phyloP scores from a whole-genome alignment of 305 asterid species.

The Andrographis paniculata region DNA sequence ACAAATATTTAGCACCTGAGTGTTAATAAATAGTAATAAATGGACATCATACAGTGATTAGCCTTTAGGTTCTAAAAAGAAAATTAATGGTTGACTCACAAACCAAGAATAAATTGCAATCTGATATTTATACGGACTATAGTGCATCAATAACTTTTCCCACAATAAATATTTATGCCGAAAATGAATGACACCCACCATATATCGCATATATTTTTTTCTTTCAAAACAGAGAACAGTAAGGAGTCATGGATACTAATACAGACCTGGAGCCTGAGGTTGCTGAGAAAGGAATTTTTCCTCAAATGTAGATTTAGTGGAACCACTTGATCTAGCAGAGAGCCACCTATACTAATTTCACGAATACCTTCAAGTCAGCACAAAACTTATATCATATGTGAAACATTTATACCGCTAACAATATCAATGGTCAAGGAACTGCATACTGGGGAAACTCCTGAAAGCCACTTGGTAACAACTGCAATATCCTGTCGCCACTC shows the following conservation, averaged over 20 bases:
- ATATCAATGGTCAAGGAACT: slow-evolving; percentile 20
- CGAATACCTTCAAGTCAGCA: slow-evolving; percentile 32
- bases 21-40: too few relatives aligned
- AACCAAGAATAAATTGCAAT: too few relatives aligned
- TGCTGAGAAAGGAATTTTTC: slow-evolving; percentile 92
- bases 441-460: slow-evolving; percentile 97
- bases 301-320: slow-evolving; percentile 77
- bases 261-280: slow-evolving; percentile 78
- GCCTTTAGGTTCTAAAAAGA: not conserved
- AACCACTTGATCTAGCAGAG: slow-evolving; percentile 65
- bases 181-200: not conserved
- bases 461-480: slow-evolving; percentile 94
- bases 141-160: not conserved
- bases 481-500: slow-evolving; percentile 99
- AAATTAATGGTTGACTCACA: not conserved
- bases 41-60: too few relatives aligned
- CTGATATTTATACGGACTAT: too few relatives aligned
- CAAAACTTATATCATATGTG: slow-evolving; percentile 3
- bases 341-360: slow-evolving; percentile 95
- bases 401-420: slow-evolving; percentile 9
- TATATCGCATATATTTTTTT: slow-evolving; percentile 2
- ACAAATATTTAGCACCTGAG: too few relatives aligned
- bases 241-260: slow-evolving; percentile 19
- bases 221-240: not conserved
- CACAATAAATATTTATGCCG: not conserved